These are phyloP conservation scores for Paramecium tetraurelia DNA, from an alignment of 73 alveolate species.

Conservation along the genomic window DNA sequence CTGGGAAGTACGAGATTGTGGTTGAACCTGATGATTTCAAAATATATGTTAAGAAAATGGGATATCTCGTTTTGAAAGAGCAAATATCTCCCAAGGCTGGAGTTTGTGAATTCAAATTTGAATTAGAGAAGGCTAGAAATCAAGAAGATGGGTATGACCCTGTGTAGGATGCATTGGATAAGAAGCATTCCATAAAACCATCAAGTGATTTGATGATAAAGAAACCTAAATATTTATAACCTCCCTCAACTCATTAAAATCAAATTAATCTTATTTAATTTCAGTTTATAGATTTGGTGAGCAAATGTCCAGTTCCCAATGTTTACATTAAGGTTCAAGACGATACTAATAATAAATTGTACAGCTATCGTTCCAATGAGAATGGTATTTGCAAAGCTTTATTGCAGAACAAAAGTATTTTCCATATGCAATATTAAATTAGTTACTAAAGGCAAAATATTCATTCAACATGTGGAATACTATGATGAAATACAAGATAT, in stretches of 20 bases:
- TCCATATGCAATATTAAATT: neutral
- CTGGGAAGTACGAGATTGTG: conserved; percentile 38
- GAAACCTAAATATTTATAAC: conserved; percentile 17
- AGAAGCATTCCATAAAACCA: neutral
- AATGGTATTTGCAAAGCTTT: conserved; percentile 30
- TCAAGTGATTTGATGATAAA: neutral
- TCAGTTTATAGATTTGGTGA: conserved; percentile 22
- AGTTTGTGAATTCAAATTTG: neutral
- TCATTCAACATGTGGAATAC: neutral
- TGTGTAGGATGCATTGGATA: conserved; percentile 30
- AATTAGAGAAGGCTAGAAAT: neutral
- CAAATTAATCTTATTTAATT: conserved; percentile 19
- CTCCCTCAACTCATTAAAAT: neutral
- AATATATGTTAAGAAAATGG: neutral
- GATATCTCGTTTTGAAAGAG: neutral
- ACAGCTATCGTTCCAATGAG: conserved; percentile 34
- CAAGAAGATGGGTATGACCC: conserved; percentile 43
- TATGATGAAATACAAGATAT: neutral
- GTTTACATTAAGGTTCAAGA: conserved; percentile 21
- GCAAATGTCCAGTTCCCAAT: neutral
- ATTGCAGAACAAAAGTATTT: neutral
- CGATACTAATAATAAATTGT: conserved; percentile 9
- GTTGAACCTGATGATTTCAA: conserved; percentile 26
- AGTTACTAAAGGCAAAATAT: conserved; percentile 14
- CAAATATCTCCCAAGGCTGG: neutral